These are phyloP conservation scores for Ophiocordyceps polyrhachis-furcata DNA, from an alignment of 2,329 filamentous ascomycete species.

Conservation along the genomic window DNA sequence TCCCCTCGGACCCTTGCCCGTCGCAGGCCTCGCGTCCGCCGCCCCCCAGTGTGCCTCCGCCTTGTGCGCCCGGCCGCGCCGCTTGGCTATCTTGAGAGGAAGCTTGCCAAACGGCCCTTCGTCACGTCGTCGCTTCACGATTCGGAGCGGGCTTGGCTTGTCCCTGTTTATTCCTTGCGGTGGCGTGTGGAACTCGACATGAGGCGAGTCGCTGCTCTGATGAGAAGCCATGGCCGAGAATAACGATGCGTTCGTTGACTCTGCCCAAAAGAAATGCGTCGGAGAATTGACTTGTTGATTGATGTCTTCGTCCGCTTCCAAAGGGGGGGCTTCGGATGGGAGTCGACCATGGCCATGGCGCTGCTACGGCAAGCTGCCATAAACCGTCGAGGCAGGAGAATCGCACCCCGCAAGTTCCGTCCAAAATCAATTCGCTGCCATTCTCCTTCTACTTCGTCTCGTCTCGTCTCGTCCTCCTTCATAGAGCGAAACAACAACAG, in stretches of 20 bases:
- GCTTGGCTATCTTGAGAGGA: constrained; percentile 4
- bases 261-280: too few relatives aligned
- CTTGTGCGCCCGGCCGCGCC: not conserved
- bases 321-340: too few relatives aligned
- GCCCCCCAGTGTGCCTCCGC: not conserved
- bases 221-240: constrained; percentile 14
- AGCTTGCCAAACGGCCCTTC: constrained; percentile 1
- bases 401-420: too few relatives aligned
- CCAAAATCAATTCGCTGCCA: too few relatives aligned
- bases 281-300: too few relatives aligned
- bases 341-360: too few relatives aligned
- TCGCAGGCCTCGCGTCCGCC: constrained; percentile 2
- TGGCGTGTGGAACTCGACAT: constrained; percentile 14
- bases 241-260: not conserved
- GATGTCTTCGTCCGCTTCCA: too few relatives aligned
- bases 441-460: too few relatives aligned
- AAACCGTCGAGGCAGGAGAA: too few relatives aligned
- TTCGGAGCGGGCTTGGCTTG: constrained; percentile 27
- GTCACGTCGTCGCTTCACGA: constrained; percentile 27
- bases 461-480: too few relatives aligned
- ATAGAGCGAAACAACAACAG: too few relatives aligned
- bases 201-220: constrained; percentile 9
- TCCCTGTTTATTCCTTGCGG: constrained; percentile 6
- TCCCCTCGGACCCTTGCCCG: constrained; percentile 1
- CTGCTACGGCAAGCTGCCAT: too few relatives aligned